Base-by-base conservation (phyloP, 176 grass and related monocot genomes). In the Aegilops speltoides region DNA sequence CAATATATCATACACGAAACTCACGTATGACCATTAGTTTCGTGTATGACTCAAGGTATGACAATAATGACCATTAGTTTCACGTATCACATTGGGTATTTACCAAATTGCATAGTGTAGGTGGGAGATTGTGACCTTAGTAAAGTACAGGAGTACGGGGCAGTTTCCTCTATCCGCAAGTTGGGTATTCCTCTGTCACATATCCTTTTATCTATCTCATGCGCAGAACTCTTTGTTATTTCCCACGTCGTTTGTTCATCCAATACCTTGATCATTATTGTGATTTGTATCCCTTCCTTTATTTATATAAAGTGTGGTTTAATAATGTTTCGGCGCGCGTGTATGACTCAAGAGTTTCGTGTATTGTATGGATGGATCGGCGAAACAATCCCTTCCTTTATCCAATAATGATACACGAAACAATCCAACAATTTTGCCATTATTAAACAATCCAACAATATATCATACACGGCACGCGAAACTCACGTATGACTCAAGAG, bases 201-300 rank as follows among this genome's bases (percentile, higher is more conserved):
- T 69, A 23, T 57, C 38, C 16, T 20, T 73, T 46, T 10, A 32
- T 72, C 68, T 36, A 25, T 73, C 31, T 84, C 60, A 28, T 59
- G 54, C 64, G 40, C 23, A 32, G 59, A 74, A 40, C 31, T 65
- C 24, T 79, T 56, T 33, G 73, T 73, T 32, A 4, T 68, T 69
- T 76, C 11, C 61, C 29, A 34, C 26, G 20, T 70, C 40, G 25
- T 79, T 61, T 84, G 38, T 89, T 46, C 57, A 57, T 72, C 34
- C n/a, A 48, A 17, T 79, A 73, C 26, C 3, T 75, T 80, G 36
- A 64, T 63, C 78, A 28, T 34, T 33, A 6, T 12, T 59, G 50
- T 77, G 17, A 41, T 13, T 61, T 20, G 56, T 59, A 59, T 59
- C 56, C 56, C 56, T 14, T 16, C 6, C 6, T 7, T 73, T 73